Conservation (phyloP, 2,329 filamentous ascomycete species). For the Grosmannia clavigera region DNA sequence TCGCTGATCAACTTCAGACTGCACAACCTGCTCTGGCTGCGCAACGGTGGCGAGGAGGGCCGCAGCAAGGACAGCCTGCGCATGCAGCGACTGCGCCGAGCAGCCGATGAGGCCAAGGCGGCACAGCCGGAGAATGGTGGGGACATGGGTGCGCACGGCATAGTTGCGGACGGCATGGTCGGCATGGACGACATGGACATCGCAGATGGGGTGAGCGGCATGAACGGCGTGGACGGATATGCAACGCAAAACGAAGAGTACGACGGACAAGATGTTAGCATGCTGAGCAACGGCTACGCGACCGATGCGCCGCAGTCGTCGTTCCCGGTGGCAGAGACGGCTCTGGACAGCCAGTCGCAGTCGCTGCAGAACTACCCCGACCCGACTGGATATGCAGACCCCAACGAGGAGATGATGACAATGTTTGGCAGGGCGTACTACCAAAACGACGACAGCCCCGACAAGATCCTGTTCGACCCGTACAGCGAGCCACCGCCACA, state of each 20-base stretch:
- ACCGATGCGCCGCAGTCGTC: neutral
- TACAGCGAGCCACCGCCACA: constrained; percentile 41
- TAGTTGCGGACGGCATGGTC: neutral
- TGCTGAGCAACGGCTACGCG: neutral
- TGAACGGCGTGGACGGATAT: neutral
- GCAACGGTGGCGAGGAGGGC: constrained; percentile 43
- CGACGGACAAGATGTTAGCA: neutral
- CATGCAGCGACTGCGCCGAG: constrained; percentile 43
- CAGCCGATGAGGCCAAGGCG: constrained; percentile 45
- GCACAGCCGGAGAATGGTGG: constrained; percentile 21
- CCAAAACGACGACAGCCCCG: constrained; percentile 44
- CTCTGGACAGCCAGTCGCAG: neutral
- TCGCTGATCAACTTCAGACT: constrained; percentile 80
- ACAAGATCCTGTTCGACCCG: constrained; percentile 47
- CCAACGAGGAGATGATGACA: constrained; percentile 2
- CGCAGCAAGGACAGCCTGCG: constrained; percentile 44
- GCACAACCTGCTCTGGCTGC: constrained; percentile 78
- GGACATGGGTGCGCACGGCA: neutral
- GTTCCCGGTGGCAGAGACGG: neutral
- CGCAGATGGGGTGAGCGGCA: neutral
- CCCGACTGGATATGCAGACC: constrained; percentile 17
- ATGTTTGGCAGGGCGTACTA: constrained; percentile 50
- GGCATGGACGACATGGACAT: neutral
- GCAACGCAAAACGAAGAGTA: neutral
- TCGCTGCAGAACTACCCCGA: constrained; percentile 4